Evolutionary conservation across 306 rosid genomes (phyloP).

Genomic region (Prunus persica): Prunus_persica_NCBIv2 NC_034009.1:35768001-35768500

Average conservation of each 20-base stretch:
- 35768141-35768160: neutral
- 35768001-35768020: constrained; percentile 56
- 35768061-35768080: neutral
- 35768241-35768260: neutral
- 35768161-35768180: neutral
- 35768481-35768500: neutral
- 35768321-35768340: constrained; percentile 71
- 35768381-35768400: constrained; percentile 44
- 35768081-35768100: neutral
- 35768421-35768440: constrained; percentile 22
- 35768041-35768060: constrained; percentile 50
- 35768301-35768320: constrained; percentile 62
- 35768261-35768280: neutral
- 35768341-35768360: constrained; percentile 51
- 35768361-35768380: constrained; percentile 85
- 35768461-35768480: neutral
- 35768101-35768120: neutral
- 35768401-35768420: constrained; percentile 21
- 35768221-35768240: neutral
- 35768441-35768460: constrained; percentile 23
- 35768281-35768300: constrained; percentile 13
- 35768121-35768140: neutral
- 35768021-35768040: constrained; percentile 71
- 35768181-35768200: neutral
- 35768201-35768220: neutral